phyloP scores from a whole-genome alignment of 768 basidiomycete species.

The Trametes meyenii region DNA sequence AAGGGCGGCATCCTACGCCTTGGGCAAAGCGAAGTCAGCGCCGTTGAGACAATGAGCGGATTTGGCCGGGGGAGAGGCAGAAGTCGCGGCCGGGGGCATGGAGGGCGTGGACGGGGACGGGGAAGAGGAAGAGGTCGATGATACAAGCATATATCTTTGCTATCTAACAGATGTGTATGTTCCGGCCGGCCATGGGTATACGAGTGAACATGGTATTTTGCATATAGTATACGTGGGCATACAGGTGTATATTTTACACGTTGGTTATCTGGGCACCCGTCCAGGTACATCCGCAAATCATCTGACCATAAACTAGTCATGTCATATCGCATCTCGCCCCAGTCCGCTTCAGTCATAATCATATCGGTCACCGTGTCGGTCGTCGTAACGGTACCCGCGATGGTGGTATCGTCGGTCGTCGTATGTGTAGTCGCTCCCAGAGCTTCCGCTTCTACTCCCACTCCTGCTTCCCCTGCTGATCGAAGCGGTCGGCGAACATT shows the following conservation, averaged over 20 bases:
- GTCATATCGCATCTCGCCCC: background rate
- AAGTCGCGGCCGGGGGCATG: constrained; percentile 26
- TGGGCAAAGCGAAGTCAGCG: constrained; percentile 58
- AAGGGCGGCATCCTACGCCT: constrained; percentile 69
- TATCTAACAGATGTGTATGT: no score
- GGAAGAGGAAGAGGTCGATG: constrained; percentile 14
- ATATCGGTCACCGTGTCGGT: constrained; percentile 7
- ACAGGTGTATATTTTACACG: background rate
- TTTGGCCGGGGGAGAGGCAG: background rate
- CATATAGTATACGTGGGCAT: background rate
- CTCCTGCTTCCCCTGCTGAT: constrained; percentile 10
- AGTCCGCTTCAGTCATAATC: constrained; percentile 4
- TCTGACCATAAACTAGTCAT: background rate
- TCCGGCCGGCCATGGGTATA: background rate
- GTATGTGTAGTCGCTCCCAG: constrained; percentile 2
- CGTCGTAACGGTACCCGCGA: constrained; percentile 1
- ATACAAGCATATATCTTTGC: background rate
- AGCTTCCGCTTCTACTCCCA: background rate
- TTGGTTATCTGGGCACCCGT: background rate
- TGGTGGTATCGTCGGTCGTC: constrained; percentile 2
- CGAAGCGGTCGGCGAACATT: background rate
- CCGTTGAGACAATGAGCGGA: constrained; percentile 33
- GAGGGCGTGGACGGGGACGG: constrained; percentile 26
- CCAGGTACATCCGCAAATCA: constrained; percentile 4
- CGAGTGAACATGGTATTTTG: background rate